Conservation (phyloP, 371 early-diverging fungal species). For the Spraguea lophii region DNA sequence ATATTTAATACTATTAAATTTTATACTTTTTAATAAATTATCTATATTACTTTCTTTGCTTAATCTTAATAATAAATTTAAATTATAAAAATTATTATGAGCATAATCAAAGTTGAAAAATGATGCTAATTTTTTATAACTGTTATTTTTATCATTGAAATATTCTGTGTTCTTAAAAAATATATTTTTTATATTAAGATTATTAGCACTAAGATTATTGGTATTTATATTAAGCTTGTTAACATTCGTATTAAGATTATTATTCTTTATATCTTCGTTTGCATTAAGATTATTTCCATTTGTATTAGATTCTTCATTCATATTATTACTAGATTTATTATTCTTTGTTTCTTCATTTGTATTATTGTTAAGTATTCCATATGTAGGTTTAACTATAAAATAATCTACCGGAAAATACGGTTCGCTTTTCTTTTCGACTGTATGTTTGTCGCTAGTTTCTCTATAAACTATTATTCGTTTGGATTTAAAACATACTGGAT, state of each 20-base stretch:
- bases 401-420: slow-evolving; percentile 25
- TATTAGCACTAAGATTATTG: too few species aligned
- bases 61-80: slow-evolving; percentile 12
- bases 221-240: neutral
- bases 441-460: slow-evolving; percentile 9
- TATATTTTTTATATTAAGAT: slow-evolving; percentile 10
- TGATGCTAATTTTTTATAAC: slow-evolving; percentile 13
- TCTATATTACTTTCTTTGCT: neutral
- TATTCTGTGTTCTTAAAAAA: neutral
- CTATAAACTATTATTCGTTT: slow-evolving; percentile 1
- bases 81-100: slow-evolving; percentile 20
- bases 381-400: slow-evolving; percentile 24
- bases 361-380: slow-evolving; percentile 17
- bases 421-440: slow-evolving; percentile 7
- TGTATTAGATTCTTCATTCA: neutral
- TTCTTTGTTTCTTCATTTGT: neutral
- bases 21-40: neutral
- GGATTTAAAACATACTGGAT: slow-evolving; percentile 6
- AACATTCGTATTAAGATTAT: neutral
- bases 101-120: slow-evolving; percentile 24
- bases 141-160: slow-evolving; percentile 3
- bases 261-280: neutral
- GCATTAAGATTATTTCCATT: neutral
- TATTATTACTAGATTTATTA: neutral
- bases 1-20: neutral